Evolutionary conservation across 257 asterid genomes (phyloP).

Genomic region (Coffea canephora): DNA sequence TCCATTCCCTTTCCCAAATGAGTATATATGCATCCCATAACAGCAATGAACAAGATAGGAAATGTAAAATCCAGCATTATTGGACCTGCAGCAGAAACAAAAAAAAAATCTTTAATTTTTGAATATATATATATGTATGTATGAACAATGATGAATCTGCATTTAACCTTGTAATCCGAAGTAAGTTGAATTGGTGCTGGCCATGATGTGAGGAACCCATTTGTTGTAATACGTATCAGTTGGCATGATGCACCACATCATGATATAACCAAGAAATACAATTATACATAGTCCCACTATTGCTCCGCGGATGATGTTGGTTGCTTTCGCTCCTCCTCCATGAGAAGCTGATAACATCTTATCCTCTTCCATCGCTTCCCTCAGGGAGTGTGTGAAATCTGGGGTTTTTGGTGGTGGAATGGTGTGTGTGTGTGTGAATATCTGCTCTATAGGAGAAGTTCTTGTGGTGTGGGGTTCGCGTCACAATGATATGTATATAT

Average conservation of each 20-base stretch:
- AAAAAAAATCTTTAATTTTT: neutral
- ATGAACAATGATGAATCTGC: neutral
- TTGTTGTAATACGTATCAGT: slow-evolving; percentile 80
- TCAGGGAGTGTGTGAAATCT: neutral
- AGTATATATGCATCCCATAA: slow-evolving; percentile 75
- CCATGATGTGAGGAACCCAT: slow-evolving; percentile 75
- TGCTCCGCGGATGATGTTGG: slow-evolving; percentile 46
- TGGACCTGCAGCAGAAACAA: slow-evolving; percentile 47
- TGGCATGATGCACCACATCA: slow-evolving; percentile 98
- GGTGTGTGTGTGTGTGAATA: neutral
- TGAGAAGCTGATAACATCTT: neutral
- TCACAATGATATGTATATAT: neutral
- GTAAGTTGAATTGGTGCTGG: slow-evolving; percentile 70
- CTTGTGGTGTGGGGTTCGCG: too few species aligned
- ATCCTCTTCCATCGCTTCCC: neutral
- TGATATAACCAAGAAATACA: slow-evolving; percentile 80
- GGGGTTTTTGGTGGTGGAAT: neutral
- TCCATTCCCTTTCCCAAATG: slow-evolving; percentile 57
- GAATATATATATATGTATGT: too few species aligned
- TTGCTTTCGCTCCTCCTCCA: slow-evolving; percentile 17
- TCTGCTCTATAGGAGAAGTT: neutral
- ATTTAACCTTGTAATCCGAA: slow-evolving; percentile 80
- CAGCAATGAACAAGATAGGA: slow-evolving; percentile 90
- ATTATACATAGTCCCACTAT: slow-evolving; percentile 52
- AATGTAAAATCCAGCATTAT: slow-evolving; percentile 87